phyloP scores from a whole-genome alignment of 768 basidiomycete species.

The Mycena galericulata region DNA sequence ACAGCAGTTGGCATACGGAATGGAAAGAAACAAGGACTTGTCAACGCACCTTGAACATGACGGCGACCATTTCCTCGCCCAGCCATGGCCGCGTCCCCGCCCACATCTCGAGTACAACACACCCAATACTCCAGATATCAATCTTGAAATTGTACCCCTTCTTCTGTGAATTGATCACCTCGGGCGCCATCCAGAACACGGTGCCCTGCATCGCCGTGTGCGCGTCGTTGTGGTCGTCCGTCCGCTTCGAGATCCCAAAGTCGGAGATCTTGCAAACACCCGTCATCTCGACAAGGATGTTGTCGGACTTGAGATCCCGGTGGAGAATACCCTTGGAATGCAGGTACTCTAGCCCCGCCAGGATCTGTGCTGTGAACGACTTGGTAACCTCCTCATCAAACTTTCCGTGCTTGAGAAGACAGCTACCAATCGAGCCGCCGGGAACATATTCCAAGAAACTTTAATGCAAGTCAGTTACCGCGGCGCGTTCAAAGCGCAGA shows the following conservation, averaged over 20 bases:
- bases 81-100: conserved; percentile 96
- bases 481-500: neutral
- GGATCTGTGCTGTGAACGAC: conserved; percentile 92
- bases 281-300: conserved; percentile 93
- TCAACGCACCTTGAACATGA: conserved; percentile 89
- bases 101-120: conserved; percentile 99
- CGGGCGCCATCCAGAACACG: conserved; percentile 99
- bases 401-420: conserved; percentile 91
- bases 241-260: conserved; percentile 98
- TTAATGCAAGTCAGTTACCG: conserved; percentile 13
- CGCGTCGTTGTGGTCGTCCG: conserved; percentile 87
- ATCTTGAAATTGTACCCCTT: conserved; percentile 97
- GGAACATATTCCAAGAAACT: conserved; percentile 99
- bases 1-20: neutral
- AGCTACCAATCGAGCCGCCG: conserved; percentile 93
- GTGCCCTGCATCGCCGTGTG: conserved; percentile 97
- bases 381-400: conserved; percentile 94
- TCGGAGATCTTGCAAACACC: conserved; percentile 98
- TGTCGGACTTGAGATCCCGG: conserved; percentile 97
- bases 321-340: conserved; percentile 94
- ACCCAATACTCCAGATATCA: conserved; percentile 99
- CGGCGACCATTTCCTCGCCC: conserved; percentile 88
- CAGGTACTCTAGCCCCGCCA: conserved; percentile 92
- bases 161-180: conserved; percentile 88
- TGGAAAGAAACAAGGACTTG: neutral